A percentile compares a stretch with the other conserved stretches of the same genome.
These are phyloP conservation scores for Yamadazyma kitorensis DNA, from an alignment of 805 yeast species.

Conservation along the genomic window DNA sequence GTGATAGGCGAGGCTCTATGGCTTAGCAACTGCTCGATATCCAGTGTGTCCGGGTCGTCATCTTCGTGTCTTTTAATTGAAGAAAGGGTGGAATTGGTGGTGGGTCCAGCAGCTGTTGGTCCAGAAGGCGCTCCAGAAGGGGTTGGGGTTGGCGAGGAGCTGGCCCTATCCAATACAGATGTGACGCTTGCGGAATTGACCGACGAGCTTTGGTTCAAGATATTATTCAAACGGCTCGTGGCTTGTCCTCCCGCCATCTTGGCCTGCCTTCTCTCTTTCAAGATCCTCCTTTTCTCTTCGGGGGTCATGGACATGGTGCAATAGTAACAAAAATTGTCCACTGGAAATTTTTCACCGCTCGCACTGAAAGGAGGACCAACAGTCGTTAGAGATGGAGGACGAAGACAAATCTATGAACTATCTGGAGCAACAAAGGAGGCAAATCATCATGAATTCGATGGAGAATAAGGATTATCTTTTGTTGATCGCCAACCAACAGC, in stretches of 20 bases:
- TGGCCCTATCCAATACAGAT: conserved; percentile 32
- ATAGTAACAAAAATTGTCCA: not conserved
- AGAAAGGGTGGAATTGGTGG: not conserved
- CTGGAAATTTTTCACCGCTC: conserved; percentile 5
- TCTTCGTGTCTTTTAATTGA: conserved; percentile 16
- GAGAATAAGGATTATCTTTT: conserved; percentile 27
- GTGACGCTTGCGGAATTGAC: conserved; percentile 28
- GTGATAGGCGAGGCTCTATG: conserved; percentile 10
- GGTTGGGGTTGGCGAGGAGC: conserved; percentile 1
- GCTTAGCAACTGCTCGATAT: conserved; percentile 23
- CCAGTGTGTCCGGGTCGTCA: conserved; percentile 41
- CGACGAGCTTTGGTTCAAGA: conserved; percentile 38
- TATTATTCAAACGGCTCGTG: conserved; percentile 47
- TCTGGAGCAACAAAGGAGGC: conserved; percentile 29
- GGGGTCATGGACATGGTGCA: conserved; percentile 17
- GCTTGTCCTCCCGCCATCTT: conserved; percentile 58
- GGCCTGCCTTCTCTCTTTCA: conserved; percentile 65
- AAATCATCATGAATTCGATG: conserved; percentile 36
- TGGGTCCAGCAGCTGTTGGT: conserved; percentile 4
- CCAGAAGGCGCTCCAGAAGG: conserved; percentile 4
- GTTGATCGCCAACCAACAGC: conserved; percentile 35
- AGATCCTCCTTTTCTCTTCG: conserved; percentile 54
- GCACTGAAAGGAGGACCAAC: not conserved
- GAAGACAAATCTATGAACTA: conserved; percentile 17
- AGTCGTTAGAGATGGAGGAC: not conserved